These are phyloP conservation scores for Pythium sp. DNA, from an alignment of 352 stramenopile genomes.

Conservation along the genomic window DNA sequence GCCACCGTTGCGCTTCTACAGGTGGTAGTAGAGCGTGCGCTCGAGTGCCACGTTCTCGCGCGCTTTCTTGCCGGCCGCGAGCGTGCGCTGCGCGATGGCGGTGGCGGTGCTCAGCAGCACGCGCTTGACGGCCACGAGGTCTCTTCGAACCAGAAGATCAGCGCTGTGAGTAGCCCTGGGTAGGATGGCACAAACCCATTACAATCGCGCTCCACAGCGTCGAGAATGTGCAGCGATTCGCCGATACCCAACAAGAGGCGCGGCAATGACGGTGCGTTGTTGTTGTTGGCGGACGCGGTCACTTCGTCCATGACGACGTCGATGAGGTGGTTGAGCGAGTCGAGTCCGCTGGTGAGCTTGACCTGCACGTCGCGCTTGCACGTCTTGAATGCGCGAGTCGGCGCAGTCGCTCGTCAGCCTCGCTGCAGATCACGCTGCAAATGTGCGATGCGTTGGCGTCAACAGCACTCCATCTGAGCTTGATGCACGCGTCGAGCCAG, in stretches of 20 bases:
- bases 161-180: conserved; percentile 44
- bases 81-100: conserved; percentile 40
- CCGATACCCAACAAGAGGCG: conserved; percentile 65
- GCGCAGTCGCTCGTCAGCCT: conserved; percentile 51
- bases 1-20: conserved; percentile 50
- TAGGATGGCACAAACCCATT: conserved; percentile 74
- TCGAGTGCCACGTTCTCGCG: conserved; percentile 81
- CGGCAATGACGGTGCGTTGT: conserved; percentile 41
- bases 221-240: conserved; percentile 59
- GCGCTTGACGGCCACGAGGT: conserved; percentile 76
- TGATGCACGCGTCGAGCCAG: conserved; percentile 68
- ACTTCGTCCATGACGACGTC: conserved; percentile 45
- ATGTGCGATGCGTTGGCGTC: conserved; percentile 21
- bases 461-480: conserved; percentile 3
- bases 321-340: conserved; percentile 45
- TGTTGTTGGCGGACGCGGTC: conserved; percentile 7
- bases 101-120: conserved; percentile 60
- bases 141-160: conserved; percentile 64
- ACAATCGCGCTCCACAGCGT: conserved; percentile 44
- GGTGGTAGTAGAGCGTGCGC: conserved; percentile 59
- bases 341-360: conserved; percentile 62
- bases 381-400: conserved; percentile 54
- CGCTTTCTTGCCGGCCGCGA: conserved; percentile 67
- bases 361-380: conserved; percentile 65
- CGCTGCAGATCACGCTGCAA: conserved; percentile 69